Base-by-base conservation (phyloP, 805 yeast genomes). In the Candida silvicultrix region DNA sequence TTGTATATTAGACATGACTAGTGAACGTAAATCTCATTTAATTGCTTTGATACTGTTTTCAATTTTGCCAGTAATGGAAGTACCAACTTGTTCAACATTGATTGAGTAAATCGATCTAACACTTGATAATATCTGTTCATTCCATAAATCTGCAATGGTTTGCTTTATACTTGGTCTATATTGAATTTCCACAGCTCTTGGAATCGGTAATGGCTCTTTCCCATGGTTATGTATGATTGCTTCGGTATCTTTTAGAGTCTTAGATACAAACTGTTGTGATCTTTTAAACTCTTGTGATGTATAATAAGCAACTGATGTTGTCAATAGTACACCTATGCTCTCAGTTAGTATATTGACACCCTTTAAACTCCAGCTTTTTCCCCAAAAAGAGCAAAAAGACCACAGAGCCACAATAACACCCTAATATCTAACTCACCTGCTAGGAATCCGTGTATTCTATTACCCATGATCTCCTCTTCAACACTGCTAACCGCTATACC, bases 111-210 rank as follows among this genome's bases (percentile, higher is more conserved):
- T 53, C 77, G 85, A 82, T 53, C 80, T 79, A 20, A 81, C 86
- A 48, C 76, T 74, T 39, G 68, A 70, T 47, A 83, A 72, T 45
- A 86, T 74, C 59, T 85, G 90, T 40, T 77, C 80, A 58, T 86
- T 83, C 95, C 95, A 86, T 38, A 85, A 71, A 57, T 86, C 95
- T 53, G 81, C 84, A 49, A 77, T 69, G 0, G 89, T 82, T 62
- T 87, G 89, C 10, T 57, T 57, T 29, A 69, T 64, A 28, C 85
- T 72, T 25, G 73, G 66, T 47, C 69, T 63, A 47, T 78, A 78
- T 19, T 68, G 58, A 40, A 69, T 59, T 28, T 74, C 73, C 44
- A 72, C 66, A 7, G 69, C 57, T 23, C 74, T 64, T 50, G 75
- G 77, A 31, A 69, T 66, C 29, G 77, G 69, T 43, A 49, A 51